Base-by-base conservation (phyloP, 2,329 filamentous ascomycete species). In the Aspergillus clavatus region DNA sequence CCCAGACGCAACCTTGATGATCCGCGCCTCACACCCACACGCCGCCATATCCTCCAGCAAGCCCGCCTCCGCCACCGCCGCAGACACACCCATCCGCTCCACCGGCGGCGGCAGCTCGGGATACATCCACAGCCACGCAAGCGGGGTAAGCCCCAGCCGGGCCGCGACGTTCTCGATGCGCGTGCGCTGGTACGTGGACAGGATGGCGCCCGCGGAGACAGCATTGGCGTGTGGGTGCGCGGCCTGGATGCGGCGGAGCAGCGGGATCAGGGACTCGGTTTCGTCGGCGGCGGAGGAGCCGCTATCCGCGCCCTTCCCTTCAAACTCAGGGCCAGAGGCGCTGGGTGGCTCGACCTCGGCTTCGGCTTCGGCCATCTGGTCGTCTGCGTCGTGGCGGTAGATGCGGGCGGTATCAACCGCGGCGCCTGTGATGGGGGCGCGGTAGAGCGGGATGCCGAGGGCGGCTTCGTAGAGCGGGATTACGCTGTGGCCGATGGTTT, bases 121-220 rank as follows among this genome's bases (percentile, higher is more conserved):
- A 69, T 87, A 96, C 72, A 95, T 87, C 93, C 93, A 98, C 39
- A 98, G 73, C 69, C 85, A 97, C 5, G 89, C 86, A 22, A 98
- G 74, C 11, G 93, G 88, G 1, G 79, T 78, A 10, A 98, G 78
- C 2, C 86, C 86, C n/a, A 97, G 75, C 12, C 93, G 79, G n/a
- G 83, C 63, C 8, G 90, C 90, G 8, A 97, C 84, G 46, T 87
- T 91, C 71, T 98, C 93, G 40, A 98, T 86, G n/a, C 93, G 79
- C 1, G 91, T 97, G 45, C 93, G 84, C 70, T 98, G 93, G 69
- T 98, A 98, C 3, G 89, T 95, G 7, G 89, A 95, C 28, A 97
- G 72, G 50, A 98, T 95, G 16, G 93, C 93, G 43, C 93, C 93
- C 0, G 90, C 89, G 55, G 84, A 90, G 40, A 98, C 73, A 24